phyloP scores from a whole-genome alignment of 768 basidiomycete genomes.

The Boletus tomentosulus region DNA sequence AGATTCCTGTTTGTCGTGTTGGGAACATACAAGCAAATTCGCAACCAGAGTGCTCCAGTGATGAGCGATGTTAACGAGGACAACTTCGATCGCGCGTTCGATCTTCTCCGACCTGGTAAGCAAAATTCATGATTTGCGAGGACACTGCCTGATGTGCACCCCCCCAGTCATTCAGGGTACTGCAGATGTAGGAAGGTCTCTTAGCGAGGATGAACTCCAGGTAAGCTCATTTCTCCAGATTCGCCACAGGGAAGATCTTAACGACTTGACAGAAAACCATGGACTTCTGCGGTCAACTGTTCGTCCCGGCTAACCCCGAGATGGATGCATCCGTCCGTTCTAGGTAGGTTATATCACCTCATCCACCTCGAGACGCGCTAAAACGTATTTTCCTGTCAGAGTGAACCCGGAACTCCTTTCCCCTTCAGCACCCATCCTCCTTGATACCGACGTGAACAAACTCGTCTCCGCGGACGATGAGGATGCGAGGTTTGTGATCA shows the following conservation, averaged over 20 bases:
- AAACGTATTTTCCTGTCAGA: not conserved
- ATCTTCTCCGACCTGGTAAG: not conserved
- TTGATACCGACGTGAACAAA: not conserved
- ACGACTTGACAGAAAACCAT: not conserved
- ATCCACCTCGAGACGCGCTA: no score
- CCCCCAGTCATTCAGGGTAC: not conserved
- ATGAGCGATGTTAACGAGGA: constrained; percentile 12
- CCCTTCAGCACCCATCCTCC: not conserved
- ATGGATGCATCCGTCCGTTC: not conserved
- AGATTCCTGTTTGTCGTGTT: constrained; percentile 8
- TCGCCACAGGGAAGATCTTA: not conserved
- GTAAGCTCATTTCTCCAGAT: not conserved
- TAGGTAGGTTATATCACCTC: not conserved
- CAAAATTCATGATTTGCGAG: not conserved
- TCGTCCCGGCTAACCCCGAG: not conserved
- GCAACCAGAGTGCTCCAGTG: constrained; percentile 5
- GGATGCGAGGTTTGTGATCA: not conserved
- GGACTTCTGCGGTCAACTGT: not conserved
- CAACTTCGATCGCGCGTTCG: constrained; percentile 5
- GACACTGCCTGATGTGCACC: not conserved
- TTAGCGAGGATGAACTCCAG: not conserved
- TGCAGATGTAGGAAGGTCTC: not conserved
- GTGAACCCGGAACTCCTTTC: not conserved
- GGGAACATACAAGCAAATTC: constrained; percentile 11
- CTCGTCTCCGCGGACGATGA: not conserved